phyloP scores from a whole-genome alignment of 2,329 filamentous ascomycete genomes.

The Calonectria montana region DNA sequence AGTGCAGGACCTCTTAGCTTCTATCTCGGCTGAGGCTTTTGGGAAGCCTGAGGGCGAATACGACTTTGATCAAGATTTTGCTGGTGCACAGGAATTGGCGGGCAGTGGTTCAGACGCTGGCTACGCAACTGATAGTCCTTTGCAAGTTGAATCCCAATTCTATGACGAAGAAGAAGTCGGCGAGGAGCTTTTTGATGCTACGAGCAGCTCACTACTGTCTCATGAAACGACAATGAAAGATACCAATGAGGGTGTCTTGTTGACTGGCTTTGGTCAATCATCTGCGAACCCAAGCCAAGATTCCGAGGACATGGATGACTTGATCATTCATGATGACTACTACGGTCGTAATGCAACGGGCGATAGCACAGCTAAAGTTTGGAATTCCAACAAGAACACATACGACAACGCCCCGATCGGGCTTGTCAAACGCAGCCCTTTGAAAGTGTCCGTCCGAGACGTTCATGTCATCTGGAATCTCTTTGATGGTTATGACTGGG shows the following conservation, averaged over 20 bases:
- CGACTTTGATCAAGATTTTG: slow-evolving; percentile 73
- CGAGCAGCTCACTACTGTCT: slow-evolving; percentile 47
- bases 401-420: slow-evolving; percentile 75
- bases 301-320: slow-evolving; percentile 68
- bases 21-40: slow-evolving; percentile 89
- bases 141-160: slow-evolving; percentile 59
- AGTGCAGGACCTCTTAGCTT: slow-evolving; percentile 88
- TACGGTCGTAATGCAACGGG: slow-evolving; percentile 73
- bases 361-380: slow-evolving; percentile 77
- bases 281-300: slow-evolving; percentile 34
- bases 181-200: slow-evolving; percentile 63
- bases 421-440: slow-evolving; percentile 73
- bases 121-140: slow-evolving; percentile 48
- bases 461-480: slow-evolving; percentile 97
- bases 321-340: slow-evolving; percentile 82
- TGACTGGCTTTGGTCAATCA: slow-evolving; percentile 46
- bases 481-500: slow-evolving; percentile 98
- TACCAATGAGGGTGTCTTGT: slow-evolving; percentile 50
- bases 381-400: slow-evolving; percentile 81
- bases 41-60: slow-evolving; percentile 70
- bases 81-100: slow-evolving; percentile 61
- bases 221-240: slow-evolving; percentile 49
- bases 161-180: slow-evolving; percentile 56
- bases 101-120: slow-evolving; percentile 48
- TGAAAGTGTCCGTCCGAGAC: slow-evolving; percentile 83